Evolutionary conservation across 2,329 filamentous ascomycete genomes (phyloP), one percentile per base, ranked within the genome.

Genomic region (Ophiostoma triangulosporum): DNA sequence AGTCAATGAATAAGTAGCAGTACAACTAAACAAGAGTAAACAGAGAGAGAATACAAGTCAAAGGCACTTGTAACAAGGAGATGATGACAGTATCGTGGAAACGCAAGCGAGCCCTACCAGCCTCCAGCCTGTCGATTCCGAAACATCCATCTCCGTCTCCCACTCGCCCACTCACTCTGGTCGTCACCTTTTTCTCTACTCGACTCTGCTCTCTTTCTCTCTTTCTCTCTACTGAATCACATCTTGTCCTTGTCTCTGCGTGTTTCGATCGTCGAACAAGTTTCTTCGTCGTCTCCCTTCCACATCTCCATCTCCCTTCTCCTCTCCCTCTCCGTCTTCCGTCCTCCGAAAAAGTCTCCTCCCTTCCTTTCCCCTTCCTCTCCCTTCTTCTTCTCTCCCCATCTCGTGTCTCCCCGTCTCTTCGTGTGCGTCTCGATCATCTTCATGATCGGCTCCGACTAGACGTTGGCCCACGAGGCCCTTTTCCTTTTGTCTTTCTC

Each of bases 401-500:
- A 7, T 24, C 11, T 38, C 12, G 26, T 26, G 32, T 48, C 11
- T 49, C 20, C 38, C 33, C 31, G 45, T 24, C 15, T 24, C 22
- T 20, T 46, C 53, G 22, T 55, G 26, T 55, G 52, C 15, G 7
- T 46, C 14, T 48, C 38, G n/a, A 20, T 38, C 33, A 55, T 57
- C 53, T 70, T 68, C 62, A 71, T 72, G 69, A 65, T 64, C 64
- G 54, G 50, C 63, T 60, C 60, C 62, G 58, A 62, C 65, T 64
- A 66, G 59, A 65, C 63, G 4, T 63, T 62, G 70, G 69, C 69
- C 69, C 62, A 58, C 62, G 64, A 61, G 68, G 68, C 69, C 67
- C 48, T 60, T 55, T 60, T 53, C 51, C 26, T 40, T 49, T 45
- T 52, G 49, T 49, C 57, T 55, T 63, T 61, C 58, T 61, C 60